phyloP scores from a whole-genome alignment of 2,329 filamentous ascomycete species.

The Ceratocystis cacaofunesta region DNA sequence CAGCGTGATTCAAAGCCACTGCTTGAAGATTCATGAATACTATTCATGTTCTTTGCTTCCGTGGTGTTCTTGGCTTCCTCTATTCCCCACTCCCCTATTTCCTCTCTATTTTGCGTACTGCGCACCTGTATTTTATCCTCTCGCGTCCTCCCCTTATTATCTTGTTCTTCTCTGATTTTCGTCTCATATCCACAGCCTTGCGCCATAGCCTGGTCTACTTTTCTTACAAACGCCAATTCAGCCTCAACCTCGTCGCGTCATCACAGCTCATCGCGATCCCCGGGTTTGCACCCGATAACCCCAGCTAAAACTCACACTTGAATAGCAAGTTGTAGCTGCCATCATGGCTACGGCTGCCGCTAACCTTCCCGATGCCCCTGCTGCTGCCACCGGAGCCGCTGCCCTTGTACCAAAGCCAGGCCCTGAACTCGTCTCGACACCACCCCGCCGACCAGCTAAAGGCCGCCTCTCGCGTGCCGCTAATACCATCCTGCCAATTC shows the following conservation, averaged over 20 bases:
- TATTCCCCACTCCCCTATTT: no score
- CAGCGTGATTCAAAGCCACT: not conserved
- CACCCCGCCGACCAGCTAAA: not conserved
- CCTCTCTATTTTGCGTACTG: not conserved
- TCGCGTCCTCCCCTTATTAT: not conserved
- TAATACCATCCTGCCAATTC: slow-evolving; percentile 10
- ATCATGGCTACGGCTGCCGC: slow-evolving; percentile 9
- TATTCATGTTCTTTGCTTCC: not conserved
- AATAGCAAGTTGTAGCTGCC: not conserved
- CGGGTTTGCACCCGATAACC: not conserved
- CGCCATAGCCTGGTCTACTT: not conserved
- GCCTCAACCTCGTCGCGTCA: not conserved
- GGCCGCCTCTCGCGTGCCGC: not conserved
- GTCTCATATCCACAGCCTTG: not conserved
- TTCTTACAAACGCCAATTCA: not conserved
- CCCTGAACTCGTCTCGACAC: not conserved
- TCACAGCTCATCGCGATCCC: not conserved
- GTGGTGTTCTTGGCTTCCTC: no score
- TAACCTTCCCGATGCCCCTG: not conserved
- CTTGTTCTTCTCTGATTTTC: not conserved
- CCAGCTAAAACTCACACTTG: not conserved
- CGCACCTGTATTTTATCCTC: not conserved
- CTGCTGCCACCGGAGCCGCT: not conserved
- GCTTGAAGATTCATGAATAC: not conserved
- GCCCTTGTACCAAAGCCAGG: not conserved